Evolutionary conservation across 1,284 basidiomycete species (phyloP), one percentile per base, ranked within the genome.

Genomic region (Amylostereum areolatum): DNA sequence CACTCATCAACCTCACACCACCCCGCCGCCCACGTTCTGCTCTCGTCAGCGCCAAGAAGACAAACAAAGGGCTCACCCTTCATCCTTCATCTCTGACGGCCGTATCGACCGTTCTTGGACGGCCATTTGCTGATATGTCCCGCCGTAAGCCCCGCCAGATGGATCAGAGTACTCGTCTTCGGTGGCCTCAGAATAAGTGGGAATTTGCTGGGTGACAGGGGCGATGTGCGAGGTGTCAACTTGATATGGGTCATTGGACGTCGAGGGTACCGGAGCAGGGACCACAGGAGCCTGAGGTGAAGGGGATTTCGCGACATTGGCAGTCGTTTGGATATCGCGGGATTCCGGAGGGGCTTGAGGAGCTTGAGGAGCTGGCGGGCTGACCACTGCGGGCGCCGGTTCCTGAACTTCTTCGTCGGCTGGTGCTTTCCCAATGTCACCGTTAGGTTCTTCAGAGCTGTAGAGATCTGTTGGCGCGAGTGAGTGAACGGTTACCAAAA

Each of bases 31-130:
- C n/a, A n/a, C n/a, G n/a, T n/a, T n/a, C n/a, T n/a, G n/a, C n/a
- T n/a, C n/a, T n/a, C n/a, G n/a, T n/a, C n/a, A n/a, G n/a, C 62
- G 58, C 52, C 32, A 45, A 30, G 44, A 33, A 48, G 43, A 55
- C 40, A 55, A 45, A 47, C 52, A 39, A 49, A 46, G 30, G 49
- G 78, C 94, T 93, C 81, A 97, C 95, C 94, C 94, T 89, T 97
- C 94, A 63, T 97, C 95, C 68, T 94, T 94, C 92, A 95, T 96
- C 68, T 97, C 94, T 46, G 89, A 92, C 10, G 93, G 92, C 49
- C 89, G 78, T 28, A 94, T 77, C 24, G 80, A 81, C 46, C 86
- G 78, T 58, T 87, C 83, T 11, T 72, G 71, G 41, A 72, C 66
- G 10, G 68, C 66, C 43, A 75, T 67, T 48, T 60, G 75, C 35